phyloP scores from a whole-genome alignment of 805 yeast genomes.

The Pichia gijzeniarum region DNA sequence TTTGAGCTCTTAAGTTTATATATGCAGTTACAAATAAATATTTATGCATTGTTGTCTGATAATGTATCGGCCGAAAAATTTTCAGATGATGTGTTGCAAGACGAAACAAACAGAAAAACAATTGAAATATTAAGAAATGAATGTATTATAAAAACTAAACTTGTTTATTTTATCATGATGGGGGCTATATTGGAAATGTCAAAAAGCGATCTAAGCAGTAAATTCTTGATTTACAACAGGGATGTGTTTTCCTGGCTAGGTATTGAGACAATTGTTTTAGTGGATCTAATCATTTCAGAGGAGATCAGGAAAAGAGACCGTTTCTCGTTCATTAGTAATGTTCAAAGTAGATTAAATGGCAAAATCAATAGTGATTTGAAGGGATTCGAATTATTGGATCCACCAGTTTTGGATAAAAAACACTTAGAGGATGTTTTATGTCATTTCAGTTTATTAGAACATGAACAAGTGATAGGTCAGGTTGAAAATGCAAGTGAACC shows the following conservation, averaged over 20 bases:
- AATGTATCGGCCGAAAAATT: neutral
- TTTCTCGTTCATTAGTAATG: too few species aligned
- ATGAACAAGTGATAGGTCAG: neutral
- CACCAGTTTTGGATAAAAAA: neutral
- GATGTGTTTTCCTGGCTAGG: conserved; percentile 11
- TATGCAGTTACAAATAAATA: neutral
- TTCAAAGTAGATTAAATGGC: too few species aligned
- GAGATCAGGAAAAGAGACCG: neutral
- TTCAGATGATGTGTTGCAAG: neutral
- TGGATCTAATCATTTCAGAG: conserved; percentile 1
- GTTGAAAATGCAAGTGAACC: neutral
- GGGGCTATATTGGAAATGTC: conserved; percentile 1
- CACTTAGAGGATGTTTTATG: neutral
- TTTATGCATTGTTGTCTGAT: neutral
- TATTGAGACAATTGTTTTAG: neutral
- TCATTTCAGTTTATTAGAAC: neutral
- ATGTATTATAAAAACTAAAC: neutral
- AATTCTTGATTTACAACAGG: conserved; percentile 6
- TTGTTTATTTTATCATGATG: neutral
- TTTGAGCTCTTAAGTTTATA: conserved; percentile 5
- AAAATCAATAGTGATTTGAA: too few species aligned
- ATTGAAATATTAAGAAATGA: neutral
- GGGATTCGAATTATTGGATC: neutral
- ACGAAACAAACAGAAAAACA: neutral
- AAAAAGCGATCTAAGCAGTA: neutral